Evolutionary conservation across 176 grass and related monocot genomes (phyloP).

Genomic region (Triticum monococcum): DNA sequence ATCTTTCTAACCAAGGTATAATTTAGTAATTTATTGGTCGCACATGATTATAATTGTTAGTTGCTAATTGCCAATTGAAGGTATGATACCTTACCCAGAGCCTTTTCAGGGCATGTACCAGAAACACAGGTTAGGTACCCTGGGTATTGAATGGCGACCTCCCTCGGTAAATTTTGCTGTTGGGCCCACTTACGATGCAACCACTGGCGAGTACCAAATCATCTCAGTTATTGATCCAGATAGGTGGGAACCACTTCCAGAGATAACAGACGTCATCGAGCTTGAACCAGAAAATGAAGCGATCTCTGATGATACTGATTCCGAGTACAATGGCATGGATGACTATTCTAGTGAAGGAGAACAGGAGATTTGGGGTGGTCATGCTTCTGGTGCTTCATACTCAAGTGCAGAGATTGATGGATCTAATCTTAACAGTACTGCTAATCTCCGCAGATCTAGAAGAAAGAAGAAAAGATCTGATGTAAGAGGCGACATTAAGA

Average conservation of each 20-base stretch:
- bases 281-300: conserved; percentile 80
- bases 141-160: conserved; percentile 90
- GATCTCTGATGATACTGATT: conserved; percentile 91
- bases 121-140: conserved; percentile 67
- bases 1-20: not conserved
- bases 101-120: conserved; percentile 95
- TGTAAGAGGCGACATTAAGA: conserved; percentile 43
- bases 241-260: conserved; percentile 92
- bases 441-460: conserved; percentile 65
- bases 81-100: conserved; percentile 95
- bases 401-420: conserved; percentile 55
- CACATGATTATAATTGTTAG: conserved; percentile 7
- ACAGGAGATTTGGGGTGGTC: conserved; percentile 54
- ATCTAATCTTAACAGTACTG: conserved; percentile 39
- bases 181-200: conserved; percentile 88
- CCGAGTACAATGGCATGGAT: conserved; percentile 90
- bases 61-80: conserved; percentile 47
- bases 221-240: conserved; percentile 87
- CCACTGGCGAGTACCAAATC: conserved; percentile 85
- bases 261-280: conserved; percentile 73
- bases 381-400: conserved; percentile 62
- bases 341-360: conserved; percentile 73
- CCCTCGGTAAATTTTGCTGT: conserved; percentile 79
- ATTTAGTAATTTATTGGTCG: conserved; percentile 9
- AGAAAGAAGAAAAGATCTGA: conserved; percentile 72